phyloP scores from a whole-genome alignment of 306 rosid genomes.

The Corylus americana region DNA sequence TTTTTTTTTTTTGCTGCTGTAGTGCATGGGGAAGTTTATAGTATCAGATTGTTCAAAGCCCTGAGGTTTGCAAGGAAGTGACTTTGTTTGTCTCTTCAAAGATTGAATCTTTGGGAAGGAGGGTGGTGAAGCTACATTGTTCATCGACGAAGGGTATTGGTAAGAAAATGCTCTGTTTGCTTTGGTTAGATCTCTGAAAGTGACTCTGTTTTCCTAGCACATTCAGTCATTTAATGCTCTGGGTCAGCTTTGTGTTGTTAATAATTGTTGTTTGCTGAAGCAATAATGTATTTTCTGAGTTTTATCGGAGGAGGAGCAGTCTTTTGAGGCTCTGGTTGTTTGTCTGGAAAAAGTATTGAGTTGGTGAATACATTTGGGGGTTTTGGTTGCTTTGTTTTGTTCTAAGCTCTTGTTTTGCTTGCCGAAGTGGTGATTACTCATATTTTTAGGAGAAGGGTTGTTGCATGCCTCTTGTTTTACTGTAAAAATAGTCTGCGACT shows the following conservation, averaged over 20 bases:
- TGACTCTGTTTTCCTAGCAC: slow-evolving; percentile 28
- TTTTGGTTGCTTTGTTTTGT: slow-evolving; percentile 12
- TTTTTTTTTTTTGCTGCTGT: slow-evolving; percentile 36
- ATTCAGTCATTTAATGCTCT: slow-evolving; percentile 34
- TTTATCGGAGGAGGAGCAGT: slow-evolving; percentile 21
- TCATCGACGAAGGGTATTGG: slow-evolving; percentile 42
- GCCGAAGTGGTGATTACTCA: slow-evolving; percentile 25
- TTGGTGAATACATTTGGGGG: slow-evolving; percentile 15
- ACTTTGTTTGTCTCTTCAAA: slow-evolving; percentile 24
- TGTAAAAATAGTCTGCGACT: slow-evolving; percentile 15
- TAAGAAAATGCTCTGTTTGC: slow-evolving; percentile 32
- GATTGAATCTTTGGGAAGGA: slow-evolving; percentile 31
- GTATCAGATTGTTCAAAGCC: slow-evolving; percentile 21
- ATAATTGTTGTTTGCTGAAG: slow-evolving; percentile 30
- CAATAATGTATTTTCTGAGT: slow-evolving; percentile 21
- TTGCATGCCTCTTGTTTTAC: slow-evolving; percentile 16
- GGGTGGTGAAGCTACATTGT: slow-evolving; percentile 33
- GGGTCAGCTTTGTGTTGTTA: slow-evolving; percentile 25
- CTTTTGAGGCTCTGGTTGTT: slow-evolving; percentile 30
- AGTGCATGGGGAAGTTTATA: slow-evolving; percentile 24
- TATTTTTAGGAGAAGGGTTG: slow-evolving; percentile 24
- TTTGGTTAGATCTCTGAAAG: slow-evolving; percentile 51
- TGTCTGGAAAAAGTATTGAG: slow-evolving; percentile 20
- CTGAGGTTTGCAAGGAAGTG: slow-evolving; percentile 19
- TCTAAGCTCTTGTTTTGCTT: slow-evolving; percentile 28